phyloP scores from a whole-genome alignment of 352 stramenopile species.

The Phytophthora pluvialis region DNA sequence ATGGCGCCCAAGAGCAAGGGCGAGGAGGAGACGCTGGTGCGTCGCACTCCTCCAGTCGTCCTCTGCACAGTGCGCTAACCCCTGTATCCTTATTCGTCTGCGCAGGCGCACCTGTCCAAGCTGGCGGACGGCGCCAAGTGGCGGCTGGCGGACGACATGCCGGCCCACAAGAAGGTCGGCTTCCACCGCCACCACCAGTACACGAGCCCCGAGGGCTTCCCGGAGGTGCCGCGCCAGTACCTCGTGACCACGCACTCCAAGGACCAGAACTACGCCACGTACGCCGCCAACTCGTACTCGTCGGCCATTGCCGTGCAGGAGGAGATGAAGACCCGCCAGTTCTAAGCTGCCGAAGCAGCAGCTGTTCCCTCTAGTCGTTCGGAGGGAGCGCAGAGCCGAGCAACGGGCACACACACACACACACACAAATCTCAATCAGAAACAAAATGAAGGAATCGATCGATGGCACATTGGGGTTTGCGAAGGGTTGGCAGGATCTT shows the following conservation, averaged over 20 bases:
- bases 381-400: constrained; percentile 1
- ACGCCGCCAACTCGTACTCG: constrained; percentile 88
- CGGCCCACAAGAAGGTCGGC: constrained; percentile 57
- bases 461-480: constrained; percentile 19
- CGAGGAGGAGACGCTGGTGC: constrained; percentile 58
- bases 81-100: background rate
- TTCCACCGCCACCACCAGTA: constrained; percentile 68
- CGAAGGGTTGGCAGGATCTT: background rate
- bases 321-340: constrained; percentile 76
- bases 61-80: constrained; percentile 1
- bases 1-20: constrained; percentile 60
- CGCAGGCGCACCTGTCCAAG: constrained; percentile 58
- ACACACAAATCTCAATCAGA: constrained; percentile 12
- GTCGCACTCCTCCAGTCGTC: constrained; percentile 7
- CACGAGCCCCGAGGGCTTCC: constrained; percentile 69
- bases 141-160: constrained; percentile 68
- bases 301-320: constrained; percentile 85
- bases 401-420: background rate
- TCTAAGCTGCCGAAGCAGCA: constrained; percentile 55
- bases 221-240: constrained; percentile 83
- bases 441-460: constrained; percentile 40
- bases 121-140: constrained; percentile 66
- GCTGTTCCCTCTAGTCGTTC: background rate
- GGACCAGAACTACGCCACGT: constrained; percentile 75
- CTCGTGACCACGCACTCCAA: constrained; percentile 70